Conservation (phyloP, 2,329 filamentous ascomycete species). For the Xylariomycetidae sp. region DNA sequence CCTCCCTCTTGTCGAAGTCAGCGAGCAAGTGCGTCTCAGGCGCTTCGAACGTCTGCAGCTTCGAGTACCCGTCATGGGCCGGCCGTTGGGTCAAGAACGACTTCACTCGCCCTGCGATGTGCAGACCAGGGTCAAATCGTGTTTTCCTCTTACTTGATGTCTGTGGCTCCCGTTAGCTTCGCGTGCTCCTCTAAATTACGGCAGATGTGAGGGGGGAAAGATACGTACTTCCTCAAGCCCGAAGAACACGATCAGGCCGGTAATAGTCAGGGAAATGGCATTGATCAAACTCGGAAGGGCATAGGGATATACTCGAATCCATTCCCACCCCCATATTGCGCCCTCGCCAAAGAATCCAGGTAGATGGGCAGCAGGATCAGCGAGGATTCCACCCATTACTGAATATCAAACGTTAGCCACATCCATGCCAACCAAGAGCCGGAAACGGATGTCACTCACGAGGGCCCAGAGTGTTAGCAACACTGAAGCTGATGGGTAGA, state of each 20-base stretch:
- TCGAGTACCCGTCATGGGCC: slow-evolving; percentile 25
- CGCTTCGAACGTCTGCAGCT: slow-evolving; percentile 16
- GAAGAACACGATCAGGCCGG: slow-evolving; percentile 52
- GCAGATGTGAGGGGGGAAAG: neutral
- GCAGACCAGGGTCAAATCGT: slow-evolving; percentile 41
- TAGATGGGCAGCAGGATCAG: slow-evolving; percentile 59
- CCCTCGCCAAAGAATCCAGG: slow-evolving; percentile 59
- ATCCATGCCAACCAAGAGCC: neutral
- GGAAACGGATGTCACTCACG: slow-evolving; percentile 24
- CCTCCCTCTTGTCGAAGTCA: too few species aligned
- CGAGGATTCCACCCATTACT: slow-evolving; percentile 62
- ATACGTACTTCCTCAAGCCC: slow-evolving; percentile 59
- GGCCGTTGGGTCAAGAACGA: slow-evolving; percentile 23
- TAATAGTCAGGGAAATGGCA: slow-evolving; percentile 52
- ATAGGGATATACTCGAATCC: slow-evolving; percentile 64
- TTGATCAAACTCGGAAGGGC: slow-evolving; percentile 66
- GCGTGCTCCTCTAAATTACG: neutral
- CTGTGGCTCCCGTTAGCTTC: too few species aligned
- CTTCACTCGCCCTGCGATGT: slow-evolving; percentile 30
- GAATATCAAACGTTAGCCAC: slow-evolving; percentile 6
- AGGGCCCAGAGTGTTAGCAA: slow-evolving; percentile 41
- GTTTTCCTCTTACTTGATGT: slow-evolving; percentile 42
- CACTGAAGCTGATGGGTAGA: slow-evolving; percentile 44
- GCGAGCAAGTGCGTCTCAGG: slow-evolving; percentile 1
- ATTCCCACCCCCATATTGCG: slow-evolving; percentile 54